Base-by-base conservation (phyloP, 2,329 filamentous ascomycete species). In the Pseudopithomyces chartarum region DNA sequence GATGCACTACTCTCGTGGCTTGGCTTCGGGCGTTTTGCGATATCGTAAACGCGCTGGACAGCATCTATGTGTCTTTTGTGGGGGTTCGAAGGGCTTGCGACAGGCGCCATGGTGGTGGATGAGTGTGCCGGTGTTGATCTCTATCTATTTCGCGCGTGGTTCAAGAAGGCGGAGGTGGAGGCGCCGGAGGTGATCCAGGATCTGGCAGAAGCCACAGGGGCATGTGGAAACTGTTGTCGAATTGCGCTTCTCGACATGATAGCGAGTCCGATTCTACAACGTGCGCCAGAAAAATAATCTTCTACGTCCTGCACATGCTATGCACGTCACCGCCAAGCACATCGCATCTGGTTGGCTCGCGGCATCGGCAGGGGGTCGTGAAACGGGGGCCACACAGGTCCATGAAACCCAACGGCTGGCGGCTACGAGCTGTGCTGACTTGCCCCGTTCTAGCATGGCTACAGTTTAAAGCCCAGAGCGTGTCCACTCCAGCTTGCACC, bases 391-490 rank as follows among this genome's bases (percentile, higher is more conserved):
- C 45, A 36, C 43, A 45, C 44, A 34, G 22, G 29, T 47, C 62
- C 55, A 62, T 74, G 71, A 73, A 73, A 74, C 71, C 57, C 61
- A 63, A 59, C 54, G 63, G 62, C 71, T 63, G 69, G 70, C 70
- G 72, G 61, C 70, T 71, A 67, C 70, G 62, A 58, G 26, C 33
- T 46, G 40, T 46, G 66, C 68, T 68, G 69, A 68, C 70, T 68
- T 65, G 69, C 50, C 52, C 17, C 11, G 34, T 60, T 49, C 26
- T 40, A 58, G 47, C 40, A 45, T 51, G 49, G 48, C 34, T 26
- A 47, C 26, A 42, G 58, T 56, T 65, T 66, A 68, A 66, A 69
- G 62, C 34, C 58, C 56, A 54, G 47, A 58, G 61, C 59, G 60
- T 63, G 57, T 60, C 64, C 67, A 55, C 57, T 45, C 52, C 57